Base-by-base conservation (phyloP, 1,139 yeast species). In the Debaryomyces subglobosus region DNA sequence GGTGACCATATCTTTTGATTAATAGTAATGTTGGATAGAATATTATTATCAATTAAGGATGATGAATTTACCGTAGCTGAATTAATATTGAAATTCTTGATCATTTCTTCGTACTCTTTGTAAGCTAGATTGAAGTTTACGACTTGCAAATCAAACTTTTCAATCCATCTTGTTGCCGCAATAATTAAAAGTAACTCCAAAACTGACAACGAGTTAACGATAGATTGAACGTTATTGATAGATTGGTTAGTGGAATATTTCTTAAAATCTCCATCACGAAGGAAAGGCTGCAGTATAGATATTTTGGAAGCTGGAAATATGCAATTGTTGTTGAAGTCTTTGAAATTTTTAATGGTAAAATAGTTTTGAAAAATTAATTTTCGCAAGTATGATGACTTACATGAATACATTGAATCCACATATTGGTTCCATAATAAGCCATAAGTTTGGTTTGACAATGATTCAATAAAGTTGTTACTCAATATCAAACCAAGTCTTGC, bases 121-220 rank as follows among this genome's bases (percentile, higher is more conserved):
- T 85, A 87, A 0, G 86, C 88, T 53, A 90, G 72, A 55, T 86
- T 89, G 67, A 91, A 86, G 63, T 90, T 92, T 20, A 85, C 72
- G 12, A 74, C 71, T 23, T 74, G 82, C 13, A 82, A 68, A 32
- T 81, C 84, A 33, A 78, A 78, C 57, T 85, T 86, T 49, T 81
- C 75, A 18, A 82, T 72, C 51, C 86, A 84, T 37, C 97, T 72
- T 0, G 95, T 87, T 0, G 92, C 86, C 37, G 91, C 82, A 5
- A 91, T 81, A 7, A 88, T 68, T 33, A 92, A 61, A 7, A 86
- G 77, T 43, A 86, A 62, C 60, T 92, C 97, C 23, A 88, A 64
- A 45, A 85, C 85, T 1, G 96, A 84, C 25, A 90, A 65, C 0
- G 86, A 72, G 6, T 68, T 61, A 3, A 70, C 65, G 39, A 67